Evolutionary conservation across 2,329 filamentous ascomycete species (phyloP).

Genomic region (Mycogone perniciosa): DNA sequence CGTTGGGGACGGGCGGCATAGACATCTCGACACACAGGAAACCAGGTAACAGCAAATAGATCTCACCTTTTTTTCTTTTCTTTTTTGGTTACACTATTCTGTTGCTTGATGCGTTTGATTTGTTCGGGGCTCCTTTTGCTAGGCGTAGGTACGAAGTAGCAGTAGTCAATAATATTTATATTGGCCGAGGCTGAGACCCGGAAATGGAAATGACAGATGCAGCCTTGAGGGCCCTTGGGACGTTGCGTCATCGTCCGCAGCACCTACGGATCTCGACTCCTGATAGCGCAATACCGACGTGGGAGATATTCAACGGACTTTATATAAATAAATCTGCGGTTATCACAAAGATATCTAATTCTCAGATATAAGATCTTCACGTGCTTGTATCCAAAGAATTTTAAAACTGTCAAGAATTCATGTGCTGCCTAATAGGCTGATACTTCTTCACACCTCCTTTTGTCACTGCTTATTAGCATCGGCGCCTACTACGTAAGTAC

Average conservation of each 20-base stretch:
- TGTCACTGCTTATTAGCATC: too few species aligned
- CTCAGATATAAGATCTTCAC: too few species aligned
- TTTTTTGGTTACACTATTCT: background rate
- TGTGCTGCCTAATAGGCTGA: too few species aligned
- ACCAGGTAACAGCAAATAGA: slow-evolving; percentile 8
- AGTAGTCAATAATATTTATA: too few species aligned
- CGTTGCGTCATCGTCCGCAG: background rate
- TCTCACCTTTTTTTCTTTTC: background rate
- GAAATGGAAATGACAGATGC: background rate
- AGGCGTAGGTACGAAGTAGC: too few species aligned
- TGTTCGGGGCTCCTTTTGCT: too few species aligned
- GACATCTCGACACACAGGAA: slow-evolving; percentile 12
- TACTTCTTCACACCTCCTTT: too few species aligned
- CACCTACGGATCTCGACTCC: background rate
- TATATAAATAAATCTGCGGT: too few species aligned
- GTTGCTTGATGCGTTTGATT: background rate
- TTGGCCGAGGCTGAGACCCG: background rate
- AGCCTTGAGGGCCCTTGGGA: background rate
- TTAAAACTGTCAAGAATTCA: too few species aligned
- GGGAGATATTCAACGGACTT: background rate
- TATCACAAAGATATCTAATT: too few species aligned
- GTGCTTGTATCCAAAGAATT: too few species aligned
- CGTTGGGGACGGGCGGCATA: slow-evolving; percentile 4
- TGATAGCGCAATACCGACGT: background rate
- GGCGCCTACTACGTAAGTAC: too few species aligned